Percentiles rank a stretch among this genome's conserved stretches.
phyloP scores from a whole-genome alignment of 2,329 filamentous ascomycete species.

The Gyromitra esculenta region DNA sequence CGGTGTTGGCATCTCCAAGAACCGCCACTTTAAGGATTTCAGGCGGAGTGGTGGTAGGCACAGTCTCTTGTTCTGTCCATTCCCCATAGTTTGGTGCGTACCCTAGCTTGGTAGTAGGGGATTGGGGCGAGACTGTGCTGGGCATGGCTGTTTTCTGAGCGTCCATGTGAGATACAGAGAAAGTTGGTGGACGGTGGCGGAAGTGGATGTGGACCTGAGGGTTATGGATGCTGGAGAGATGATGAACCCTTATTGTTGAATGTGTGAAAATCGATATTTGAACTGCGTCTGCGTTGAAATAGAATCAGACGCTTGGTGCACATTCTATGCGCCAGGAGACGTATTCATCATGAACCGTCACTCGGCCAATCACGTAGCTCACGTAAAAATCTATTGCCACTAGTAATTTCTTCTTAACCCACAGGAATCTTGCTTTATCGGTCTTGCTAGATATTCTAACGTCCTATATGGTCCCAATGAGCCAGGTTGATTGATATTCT shows the following conservation, averaged over 20 bases:
- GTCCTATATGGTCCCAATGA: not conserved
- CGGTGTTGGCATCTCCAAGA: slow-evolving; percentile 31
- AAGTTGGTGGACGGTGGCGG: not conserved
- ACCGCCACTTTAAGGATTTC: slow-evolving; percentile 12
- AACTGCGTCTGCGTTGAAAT: not conserved
- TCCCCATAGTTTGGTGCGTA: no score
- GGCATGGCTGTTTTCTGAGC: slow-evolving; percentile 15
- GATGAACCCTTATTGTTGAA: not conserved
- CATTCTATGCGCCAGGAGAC: not conserved
- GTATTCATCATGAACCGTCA: slow-evolving; percentile 12
- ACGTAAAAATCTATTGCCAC: not conserved
- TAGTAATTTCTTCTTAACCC: not conserved
- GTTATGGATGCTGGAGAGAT: not conserved
- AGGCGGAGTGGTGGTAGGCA: not conserved
- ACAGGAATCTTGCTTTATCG: slow-evolving; percentile 2
- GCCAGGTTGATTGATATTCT: not conserved
- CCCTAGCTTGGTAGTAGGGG: not conserved
- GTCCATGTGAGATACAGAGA: not conserved
- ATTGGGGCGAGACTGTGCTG: not conserved
- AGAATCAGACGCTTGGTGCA: not conserved
- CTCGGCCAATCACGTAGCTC: slow-evolving; percentile 1
- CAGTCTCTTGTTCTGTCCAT: no score
- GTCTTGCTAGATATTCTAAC: not conserved
- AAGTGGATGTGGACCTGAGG: not conserved
- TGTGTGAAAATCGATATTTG: not conserved